phyloP scores from a whole-genome alignment of 345 rosid genomes.

The Dimocarpus longan region DNA sequence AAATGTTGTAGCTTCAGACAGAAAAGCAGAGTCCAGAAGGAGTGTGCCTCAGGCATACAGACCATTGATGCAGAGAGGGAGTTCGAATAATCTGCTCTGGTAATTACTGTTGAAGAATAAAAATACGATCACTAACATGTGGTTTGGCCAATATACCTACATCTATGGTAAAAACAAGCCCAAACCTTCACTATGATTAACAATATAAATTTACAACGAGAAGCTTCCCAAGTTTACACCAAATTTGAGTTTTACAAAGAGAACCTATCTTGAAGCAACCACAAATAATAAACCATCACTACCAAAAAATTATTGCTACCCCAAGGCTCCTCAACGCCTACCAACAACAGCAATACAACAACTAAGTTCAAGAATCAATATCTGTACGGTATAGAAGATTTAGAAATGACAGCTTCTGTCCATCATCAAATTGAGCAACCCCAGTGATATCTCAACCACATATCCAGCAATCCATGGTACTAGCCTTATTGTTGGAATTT shows the following conservation, averaged over 20 bases:
- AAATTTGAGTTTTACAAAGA: not conserved
- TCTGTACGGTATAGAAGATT: not conserved
- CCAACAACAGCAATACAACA: not conserved
- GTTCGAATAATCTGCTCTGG: not conserved
- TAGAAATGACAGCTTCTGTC: not conserved
- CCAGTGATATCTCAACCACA: not conserved
- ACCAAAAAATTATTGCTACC: not conserved
- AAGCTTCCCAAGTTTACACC: not conserved
- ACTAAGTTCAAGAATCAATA: not conserved
- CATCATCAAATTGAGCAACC: not conserved
- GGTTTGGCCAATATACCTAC: not conserved
- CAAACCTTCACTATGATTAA: too few species aligned
- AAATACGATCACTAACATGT: not conserved
- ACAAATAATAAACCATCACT: not conserved
- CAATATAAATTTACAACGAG: not conserved
- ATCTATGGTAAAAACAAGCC: not conserved
- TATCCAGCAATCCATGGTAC: not conserved
- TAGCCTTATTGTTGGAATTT: not conserved
- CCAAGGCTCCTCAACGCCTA: not conserved
- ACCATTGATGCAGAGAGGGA: not conserved
- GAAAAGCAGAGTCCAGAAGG: not conserved
- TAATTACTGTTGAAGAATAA: not conserved
- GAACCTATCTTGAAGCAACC: not conserved
- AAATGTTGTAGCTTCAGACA: not conserved
- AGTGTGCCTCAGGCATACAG: not conserved